Conservation (phyloP, 2,329 filamentous ascomycete genomes). For the Epichloe aotearoae region DNA sequence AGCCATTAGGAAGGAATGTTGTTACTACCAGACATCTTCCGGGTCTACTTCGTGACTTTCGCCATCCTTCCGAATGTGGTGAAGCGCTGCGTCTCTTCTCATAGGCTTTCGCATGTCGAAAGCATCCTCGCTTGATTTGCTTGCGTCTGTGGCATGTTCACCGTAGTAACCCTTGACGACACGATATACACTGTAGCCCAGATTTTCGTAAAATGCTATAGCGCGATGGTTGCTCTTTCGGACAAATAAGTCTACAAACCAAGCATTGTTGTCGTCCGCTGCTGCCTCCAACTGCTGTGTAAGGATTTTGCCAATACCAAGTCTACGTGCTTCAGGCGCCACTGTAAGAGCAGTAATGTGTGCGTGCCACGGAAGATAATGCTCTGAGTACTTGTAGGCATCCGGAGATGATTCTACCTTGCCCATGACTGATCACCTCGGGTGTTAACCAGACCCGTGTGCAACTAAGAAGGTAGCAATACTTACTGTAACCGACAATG, state of each 20-base stretch:
- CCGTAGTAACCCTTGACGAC: slow-evolving; percentile 88
- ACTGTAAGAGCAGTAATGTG: slow-evolving; percentile 96
- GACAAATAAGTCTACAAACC: slow-evolving; percentile 95
- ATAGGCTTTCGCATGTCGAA: slow-evolving; percentile 95
- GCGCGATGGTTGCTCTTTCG: slow-evolving; percentile 77
- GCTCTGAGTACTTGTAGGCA: slow-evolving; percentile 59
- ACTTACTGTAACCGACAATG: slow-evolving; percentile 83
- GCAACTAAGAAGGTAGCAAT: slow-evolving; percentile 2
- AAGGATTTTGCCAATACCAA: slow-evolving; percentile 76
- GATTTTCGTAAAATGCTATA: slow-evolving; percentile 74
- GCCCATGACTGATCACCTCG: slow-evolving; percentile 65
- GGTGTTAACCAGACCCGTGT: slow-evolving; percentile 13
- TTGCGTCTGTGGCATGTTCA: slow-evolving; percentile 58
- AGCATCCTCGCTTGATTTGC: slow-evolving; percentile 63
- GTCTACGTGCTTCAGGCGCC: slow-evolving; percentile 68
- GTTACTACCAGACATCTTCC: slow-evolving; percentile 64
- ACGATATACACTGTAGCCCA: slow-evolving; percentile 87
- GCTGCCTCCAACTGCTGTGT: slow-evolving; percentile 70
- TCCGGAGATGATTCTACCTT: slow-evolving; percentile 84
- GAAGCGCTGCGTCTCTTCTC: slow-evolving; percentile 60
- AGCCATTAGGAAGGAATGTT: neutral
- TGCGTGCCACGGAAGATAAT: slow-evolving; percentile 98
- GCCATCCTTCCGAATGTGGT: slow-evolving; percentile 70
- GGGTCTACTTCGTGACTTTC: slow-evolving; percentile 66
- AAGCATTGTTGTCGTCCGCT: slow-evolving; percentile 70